Evolutionary conservation across 192 early-diverging fungal species (phyloP), one percentile per base, ranked within the genome.

Genomic region (Powellomyces hirtus): DNA sequence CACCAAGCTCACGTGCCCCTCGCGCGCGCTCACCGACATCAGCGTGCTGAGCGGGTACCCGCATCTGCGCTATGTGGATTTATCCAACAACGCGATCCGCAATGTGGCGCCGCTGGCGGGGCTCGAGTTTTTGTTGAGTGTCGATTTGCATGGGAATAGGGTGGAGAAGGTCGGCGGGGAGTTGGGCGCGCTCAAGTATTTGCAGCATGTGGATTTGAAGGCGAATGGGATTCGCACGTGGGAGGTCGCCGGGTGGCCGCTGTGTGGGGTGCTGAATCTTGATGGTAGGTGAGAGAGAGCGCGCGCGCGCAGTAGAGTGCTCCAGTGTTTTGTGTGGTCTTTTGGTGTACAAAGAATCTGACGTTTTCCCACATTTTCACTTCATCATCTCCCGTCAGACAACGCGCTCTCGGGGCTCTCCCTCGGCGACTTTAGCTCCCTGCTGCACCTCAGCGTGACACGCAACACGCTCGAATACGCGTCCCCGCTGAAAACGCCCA

Each of bases 21-120:
- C 44, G 18, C 68, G 72, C 44, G 69, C 45, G 6, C 62, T 85
- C 38, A 80, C 78, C 20, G 70, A 81, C 38, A 64, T 85, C 30
- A 71, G 74, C n/a, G 38, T 69, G 5, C 49, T 85, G 29, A 75
- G 77, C 30, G 56, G 46, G 7, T 85, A 77, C 67, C 69, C 75
- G 1, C 79, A 85, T 61, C 72, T 85, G 60, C 77, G 83, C 38
- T 82, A 79, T 49, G 59, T 85, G 20, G 80, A 85, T 55, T 62
- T 77, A 37, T 72, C 78, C 4, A 72, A 76, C 29, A 85, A 85
- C 62, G 46, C 61, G 27, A 69, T 85, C 36, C 20, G 46, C 6
- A 68, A 82, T 46, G 59, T 82, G n/a, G 58, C 66, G 27, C 56
- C 72, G 8, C 64, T 81, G 30, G 56, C 71, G 3, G 42, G 51